Percentiles rank a stretch among this genome's conserved stretches.
Evolutionary conservation across 768 basidiomycete genomes (phyloP).

Genomic region (Russula olivacea): DNA sequence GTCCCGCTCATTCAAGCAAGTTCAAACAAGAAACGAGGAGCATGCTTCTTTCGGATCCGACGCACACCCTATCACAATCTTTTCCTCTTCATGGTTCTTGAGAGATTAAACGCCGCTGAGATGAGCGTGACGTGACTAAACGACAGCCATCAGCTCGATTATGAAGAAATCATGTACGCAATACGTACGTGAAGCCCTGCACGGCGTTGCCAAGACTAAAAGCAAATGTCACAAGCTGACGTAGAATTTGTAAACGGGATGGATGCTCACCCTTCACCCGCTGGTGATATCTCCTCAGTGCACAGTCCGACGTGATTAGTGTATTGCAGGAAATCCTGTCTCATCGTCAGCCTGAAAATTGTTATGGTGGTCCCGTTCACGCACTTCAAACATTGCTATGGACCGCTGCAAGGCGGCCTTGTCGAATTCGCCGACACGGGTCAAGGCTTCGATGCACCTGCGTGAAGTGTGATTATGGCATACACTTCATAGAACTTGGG

Average conservation of each 20-base stretch:
- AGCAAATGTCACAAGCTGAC: slow-evolving; percentile 12
- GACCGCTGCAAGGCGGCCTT: slow-evolving; percentile 57
- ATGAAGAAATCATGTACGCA: slow-evolving; percentile 45
- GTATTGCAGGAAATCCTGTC: slow-evolving; percentile 70
- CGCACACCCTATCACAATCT: neutral
- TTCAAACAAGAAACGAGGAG: neutral
- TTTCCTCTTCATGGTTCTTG: slow-evolving; percentile 43
- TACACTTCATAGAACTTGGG: neutral
- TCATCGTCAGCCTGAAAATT: neutral
- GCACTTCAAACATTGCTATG: slow-evolving; percentile 85
- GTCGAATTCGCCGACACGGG: slow-evolving; percentile 80
- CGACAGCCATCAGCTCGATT: neutral
- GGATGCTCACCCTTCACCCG: slow-evolving; percentile 67
- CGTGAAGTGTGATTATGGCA: neutral
- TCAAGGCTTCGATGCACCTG: slow-evolving; percentile 85
- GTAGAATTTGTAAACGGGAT: neutral
- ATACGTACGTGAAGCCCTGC: slow-evolving; percentile 84
- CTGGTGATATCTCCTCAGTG: slow-evolving; percentile 78
- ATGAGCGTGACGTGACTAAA: slow-evolving; percentile 76
- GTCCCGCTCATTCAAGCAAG: neutral
- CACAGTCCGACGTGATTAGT: slow-evolving; percentile 85
- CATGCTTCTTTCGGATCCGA: neutral
- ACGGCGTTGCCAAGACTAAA: slow-evolving; percentile 77
- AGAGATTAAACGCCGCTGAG: slow-evolving; percentile 78
- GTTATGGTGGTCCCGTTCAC: slow-evolving; percentile 12